Conservation (phyloP, 306 rosid species). For the Herpetospermum pedunculosum region DNA sequence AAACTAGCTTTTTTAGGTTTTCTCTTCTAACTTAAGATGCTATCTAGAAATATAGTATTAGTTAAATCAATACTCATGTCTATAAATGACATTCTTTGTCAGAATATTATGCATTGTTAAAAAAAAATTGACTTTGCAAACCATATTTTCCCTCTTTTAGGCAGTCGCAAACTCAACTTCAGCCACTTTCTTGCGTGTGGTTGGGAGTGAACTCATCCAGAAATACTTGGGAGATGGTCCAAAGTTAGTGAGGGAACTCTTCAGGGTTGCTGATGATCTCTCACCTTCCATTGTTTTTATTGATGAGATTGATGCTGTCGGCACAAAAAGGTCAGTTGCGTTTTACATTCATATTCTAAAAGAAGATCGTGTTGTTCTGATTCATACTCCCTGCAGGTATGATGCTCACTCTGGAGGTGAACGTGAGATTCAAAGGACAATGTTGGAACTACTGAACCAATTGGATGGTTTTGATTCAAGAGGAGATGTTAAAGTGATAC, state of each 20-base stretch:
- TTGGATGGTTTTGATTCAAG: slow-evolving; percentile 95
- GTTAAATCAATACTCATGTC: neutral
- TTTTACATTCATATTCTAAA: neutral
- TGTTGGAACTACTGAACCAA: slow-evolving; percentile 89
- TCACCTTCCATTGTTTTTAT: slow-evolving; percentile 96
- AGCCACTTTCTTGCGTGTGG: slow-evolving; percentile 95
- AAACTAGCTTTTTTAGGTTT: neutral
- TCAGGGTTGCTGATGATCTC: slow-evolving; percentile 95
- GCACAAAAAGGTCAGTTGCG: slow-evolving; percentile 79
- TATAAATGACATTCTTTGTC: neutral
- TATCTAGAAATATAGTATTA: neutral
- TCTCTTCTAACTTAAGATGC: neutral
- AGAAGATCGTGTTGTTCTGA: slow-evolving; percentile 2
- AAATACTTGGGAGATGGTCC: slow-evolving; percentile 98
- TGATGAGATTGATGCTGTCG: slow-evolving; percentile 94
- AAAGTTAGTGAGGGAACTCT: slow-evolving; percentile 91
- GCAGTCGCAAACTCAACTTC: slow-evolving; percentile 99
- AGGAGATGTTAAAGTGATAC: slow-evolving; percentile 94
- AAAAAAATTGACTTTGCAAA: neutral
- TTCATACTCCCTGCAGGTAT: slow-evolving; percentile 35
- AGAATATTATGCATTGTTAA: neutral
- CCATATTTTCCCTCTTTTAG: slow-evolving; percentile 26
- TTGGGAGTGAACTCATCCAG: slow-evolving; percentile 96
- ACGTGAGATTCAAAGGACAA: slow-evolving; percentile 92
- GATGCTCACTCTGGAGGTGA: slow-evolving; percentile 99